Percentiles rank a stretch among this genome's conserved stretches.
phyloP scores from a whole-genome alignment of 1,284 basidiomycete species.

The Sporisorium graminicola region DNA sequence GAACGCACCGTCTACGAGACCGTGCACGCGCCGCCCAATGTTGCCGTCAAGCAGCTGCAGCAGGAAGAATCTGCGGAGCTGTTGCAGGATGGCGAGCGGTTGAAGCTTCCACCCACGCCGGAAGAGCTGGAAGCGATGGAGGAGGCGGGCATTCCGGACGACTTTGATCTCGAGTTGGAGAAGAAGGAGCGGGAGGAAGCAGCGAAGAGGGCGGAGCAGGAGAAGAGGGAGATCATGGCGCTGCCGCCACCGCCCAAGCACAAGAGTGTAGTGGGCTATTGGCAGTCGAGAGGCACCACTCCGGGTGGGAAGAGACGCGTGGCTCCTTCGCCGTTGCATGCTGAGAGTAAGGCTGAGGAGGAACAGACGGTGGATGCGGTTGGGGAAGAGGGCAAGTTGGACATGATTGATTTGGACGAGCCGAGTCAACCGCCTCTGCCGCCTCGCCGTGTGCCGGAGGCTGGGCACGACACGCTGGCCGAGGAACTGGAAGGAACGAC shows the following conservation, averaged over 20 bases:
- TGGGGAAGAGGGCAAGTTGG: constrained; percentile 7
- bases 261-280: constrained; percentile 38
- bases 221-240: constrained; percentile 46
- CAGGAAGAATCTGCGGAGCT: constrained; percentile 43
- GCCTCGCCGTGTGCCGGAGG: not conserved
- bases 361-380: not conserved
- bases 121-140: constrained; percentile 67
- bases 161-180: constrained; percentile 60
- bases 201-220: constrained; percentile 16
- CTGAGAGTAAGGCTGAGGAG: not conserved
- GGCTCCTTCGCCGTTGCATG: constrained; percentile 22
- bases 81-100: constrained; percentile 61
- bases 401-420: constrained; percentile 25
- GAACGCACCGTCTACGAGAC: constrained; percentile 61
- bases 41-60: constrained; percentile 32
- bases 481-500: constrained; percentile 12
- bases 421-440: constrained; percentile 19
- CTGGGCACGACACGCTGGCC: constrained; percentile 10
- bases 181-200: constrained; percentile 37
- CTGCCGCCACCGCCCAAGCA: constrained; percentile 58
- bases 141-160: constrained; percentile 64
- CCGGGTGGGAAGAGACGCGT: constrained; percentile 24
- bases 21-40: constrained; percentile 32
- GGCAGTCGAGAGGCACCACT: constrained; percentile 12
- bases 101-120: constrained; percentile 66